Percentiles rank a stretch among this genome's conserved stretches.
Conservation (phyloP, 1,284 basidiomycete species). For the Ganoderma leucocontextum region DNA sequence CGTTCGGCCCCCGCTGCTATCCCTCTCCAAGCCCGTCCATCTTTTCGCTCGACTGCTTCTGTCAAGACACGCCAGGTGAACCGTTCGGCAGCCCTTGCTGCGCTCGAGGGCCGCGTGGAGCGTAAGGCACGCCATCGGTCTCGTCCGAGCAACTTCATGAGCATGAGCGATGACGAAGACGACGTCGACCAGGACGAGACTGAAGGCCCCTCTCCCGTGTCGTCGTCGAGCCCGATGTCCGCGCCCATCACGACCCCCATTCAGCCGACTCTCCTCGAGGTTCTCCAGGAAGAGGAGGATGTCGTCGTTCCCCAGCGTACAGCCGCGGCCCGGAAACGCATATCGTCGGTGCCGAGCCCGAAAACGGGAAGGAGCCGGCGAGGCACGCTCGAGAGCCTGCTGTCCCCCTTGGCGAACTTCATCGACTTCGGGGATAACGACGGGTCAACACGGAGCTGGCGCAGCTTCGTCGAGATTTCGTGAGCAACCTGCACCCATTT, state of each 20-base stretch:
- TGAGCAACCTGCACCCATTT: conserved; percentile 15
- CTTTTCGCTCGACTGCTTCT: conserved; percentile 40
- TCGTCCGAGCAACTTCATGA: conserved; percentile 65
- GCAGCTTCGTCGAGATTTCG: conserved; percentile 68
- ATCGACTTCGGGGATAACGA: conserved; percentile 69
- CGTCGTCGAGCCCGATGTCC: conserved; percentile 1
- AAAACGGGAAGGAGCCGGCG: conserved; percentile 39
- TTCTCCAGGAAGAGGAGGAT: conserved; percentile 43
- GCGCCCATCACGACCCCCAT: background rate
- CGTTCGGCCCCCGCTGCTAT: conserved; percentile 20
- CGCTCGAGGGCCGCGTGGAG: conserved; percentile 62
- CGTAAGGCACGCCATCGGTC: conserved; percentile 25
- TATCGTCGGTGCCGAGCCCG: conserved; percentile 17
- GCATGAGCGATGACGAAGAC: conserved; percentile 68
- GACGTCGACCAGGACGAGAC: conserved; percentile 42
- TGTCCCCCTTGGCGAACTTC: conserved; percentile 62
- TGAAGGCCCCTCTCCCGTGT: conserved; percentile 9
- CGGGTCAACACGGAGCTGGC: conserved; percentile 56
- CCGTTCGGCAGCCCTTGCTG: conserved; percentile 63
- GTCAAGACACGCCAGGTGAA: conserved; percentile 44
- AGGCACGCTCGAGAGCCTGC: conserved; percentile 52
- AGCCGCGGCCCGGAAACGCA: conserved; percentile 9
- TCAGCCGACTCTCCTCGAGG: conserved; percentile 32
- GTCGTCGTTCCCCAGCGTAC: conserved; percentile 38
- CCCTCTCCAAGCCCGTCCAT: conserved; percentile 32